A percentile compares a stretch with the other conserved stretches of the same genome.
phyloP scores from a whole-genome alignment of 352 stramenopile species.

The Globisporangium lucens region DNA sequence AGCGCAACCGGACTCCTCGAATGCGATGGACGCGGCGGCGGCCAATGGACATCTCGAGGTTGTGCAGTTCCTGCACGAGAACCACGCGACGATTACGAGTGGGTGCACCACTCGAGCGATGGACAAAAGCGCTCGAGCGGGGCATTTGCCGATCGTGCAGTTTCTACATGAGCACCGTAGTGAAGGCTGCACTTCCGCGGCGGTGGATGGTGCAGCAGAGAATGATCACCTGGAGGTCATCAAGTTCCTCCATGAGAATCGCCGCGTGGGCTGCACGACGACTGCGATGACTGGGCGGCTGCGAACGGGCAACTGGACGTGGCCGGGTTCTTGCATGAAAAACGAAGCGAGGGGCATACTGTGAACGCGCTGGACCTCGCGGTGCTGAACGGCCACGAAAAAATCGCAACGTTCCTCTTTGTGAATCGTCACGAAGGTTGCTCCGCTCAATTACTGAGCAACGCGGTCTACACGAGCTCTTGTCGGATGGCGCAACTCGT shows the following conservation, averaged over 20 bases:
- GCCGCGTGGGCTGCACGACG: neutral
- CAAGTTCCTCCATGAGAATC: slow-evolving; percentile 7
- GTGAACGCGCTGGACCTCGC: neutral
- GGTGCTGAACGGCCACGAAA: neutral
- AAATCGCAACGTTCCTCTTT: neutral
- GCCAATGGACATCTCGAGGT: neutral
- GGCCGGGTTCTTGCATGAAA: neutral
- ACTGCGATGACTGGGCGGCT: slow-evolving; percentile 4
- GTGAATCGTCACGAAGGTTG: neutral
- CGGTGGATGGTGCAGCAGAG: neutral
- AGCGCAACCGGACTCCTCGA: neutral
- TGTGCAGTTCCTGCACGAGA: slow-evolving; percentile 3
- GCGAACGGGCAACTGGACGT: neutral
- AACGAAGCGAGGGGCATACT: slow-evolving; percentile 2
- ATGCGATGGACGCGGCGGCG: slow-evolving; percentile 1
- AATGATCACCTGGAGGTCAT: neutral
- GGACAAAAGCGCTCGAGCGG: neutral
- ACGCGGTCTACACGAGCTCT: neutral
- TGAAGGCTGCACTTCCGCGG: neutral
- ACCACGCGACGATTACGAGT: neutral
- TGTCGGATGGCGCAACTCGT: neutral
- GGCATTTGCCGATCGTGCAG: neutral
- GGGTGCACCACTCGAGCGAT: neutral
- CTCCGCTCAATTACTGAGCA: neutral
- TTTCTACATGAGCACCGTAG: neutral